phyloP scores from a whole-genome alignment of 108 stramenopile genomes.

The Cylindrotheca closterium region DNA sequence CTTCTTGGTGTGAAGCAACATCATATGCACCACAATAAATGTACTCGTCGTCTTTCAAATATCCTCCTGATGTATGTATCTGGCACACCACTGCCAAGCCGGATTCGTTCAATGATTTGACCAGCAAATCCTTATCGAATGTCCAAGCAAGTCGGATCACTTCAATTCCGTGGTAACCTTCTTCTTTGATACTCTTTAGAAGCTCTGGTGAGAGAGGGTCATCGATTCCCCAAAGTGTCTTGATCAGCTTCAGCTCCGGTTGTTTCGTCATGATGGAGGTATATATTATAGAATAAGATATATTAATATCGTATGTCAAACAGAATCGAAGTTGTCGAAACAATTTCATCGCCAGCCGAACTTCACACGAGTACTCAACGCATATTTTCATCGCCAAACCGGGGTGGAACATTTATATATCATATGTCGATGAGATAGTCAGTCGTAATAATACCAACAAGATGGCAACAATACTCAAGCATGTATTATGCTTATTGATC shows the following conservation, averaged over 20 bases:
- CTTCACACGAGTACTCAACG: too few relatives aligned
- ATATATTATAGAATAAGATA: too few relatives aligned
- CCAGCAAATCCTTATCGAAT: constrained; percentile 10
- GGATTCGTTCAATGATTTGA: constrained; percentile 8
- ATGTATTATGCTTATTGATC: too few relatives aligned
- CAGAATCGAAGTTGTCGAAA: too few relatives aligned
- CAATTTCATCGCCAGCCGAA: too few relatives aligned
- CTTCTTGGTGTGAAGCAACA: constrained; percentile 15
- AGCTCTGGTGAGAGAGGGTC: constrained; percentile 14
- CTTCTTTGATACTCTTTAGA: constrained; percentile 9
- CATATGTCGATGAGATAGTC: too few relatives aligned
- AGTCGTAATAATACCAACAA: too few relatives aligned
- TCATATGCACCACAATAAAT: constrained; percentile 22
- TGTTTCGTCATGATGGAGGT: not conserved
- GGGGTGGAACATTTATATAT: too few relatives aligned
- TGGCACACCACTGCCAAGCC: constrained; percentile 13
- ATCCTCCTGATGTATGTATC: constrained; percentile 24
- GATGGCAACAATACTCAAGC: too few relatives aligned
- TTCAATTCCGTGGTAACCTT: constrained; percentile 23
- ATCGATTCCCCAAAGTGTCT: constrained; percentile 34
- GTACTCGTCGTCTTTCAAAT: constrained; percentile 10
- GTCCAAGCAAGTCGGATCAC: constrained; percentile 14
- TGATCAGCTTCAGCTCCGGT: constrained; percentile 6
- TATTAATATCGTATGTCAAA: too few relatives aligned
- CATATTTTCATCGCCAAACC: too few relatives aligned